These are phyloP conservation scores for Cryptosporidium tyzzeri DNA, from an alignment of 169 alveolate genomes.

Conservation along the genomic window DNA sequence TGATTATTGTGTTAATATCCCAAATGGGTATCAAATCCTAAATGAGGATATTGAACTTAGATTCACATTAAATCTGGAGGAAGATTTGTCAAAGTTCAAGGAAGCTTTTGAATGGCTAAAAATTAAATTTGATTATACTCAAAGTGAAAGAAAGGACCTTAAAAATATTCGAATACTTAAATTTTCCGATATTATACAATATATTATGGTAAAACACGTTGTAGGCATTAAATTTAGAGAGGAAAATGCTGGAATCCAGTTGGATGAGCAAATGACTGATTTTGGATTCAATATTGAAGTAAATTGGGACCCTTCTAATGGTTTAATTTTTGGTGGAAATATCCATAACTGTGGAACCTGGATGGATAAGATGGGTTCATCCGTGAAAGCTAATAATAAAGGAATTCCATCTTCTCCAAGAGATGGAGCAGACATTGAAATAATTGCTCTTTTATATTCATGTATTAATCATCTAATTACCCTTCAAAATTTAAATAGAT, in stretches of 20 bases:
- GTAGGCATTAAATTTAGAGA: slow-evolving; percentile 91
- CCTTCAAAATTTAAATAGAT: slow-evolving; percentile 79
- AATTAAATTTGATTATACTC: not conserved
- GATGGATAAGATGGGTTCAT: slow-evolving; percentile 98
- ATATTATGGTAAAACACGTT: slow-evolving; percentile 43
- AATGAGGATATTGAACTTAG: slow-evolving; percentile 85
- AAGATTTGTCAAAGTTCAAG: slow-evolving; percentile 10
- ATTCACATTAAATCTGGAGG: slow-evolving; percentile 82
- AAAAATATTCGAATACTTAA: slow-evolving; percentile 4
- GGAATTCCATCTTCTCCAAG: slow-evolving; percentile 91
- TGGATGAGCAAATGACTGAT: slow-evolving; percentile 91
- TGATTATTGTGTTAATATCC: slow-evolving; percentile 86
- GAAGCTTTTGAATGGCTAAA: slow-evolving; percentile 70
- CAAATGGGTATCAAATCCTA: slow-evolving; percentile 86
- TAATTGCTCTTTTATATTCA: slow-evolving; percentile 89
- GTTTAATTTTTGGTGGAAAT: slow-evolving; percentile 92
- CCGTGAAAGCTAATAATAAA: slow-evolving; percentile 81
- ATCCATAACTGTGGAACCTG: slow-evolving; percentile 95
- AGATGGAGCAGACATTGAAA: slow-evolving; percentile 96
- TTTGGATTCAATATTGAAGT: slow-evolving; percentile 93
- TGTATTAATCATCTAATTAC: slow-evolving; percentile 82
- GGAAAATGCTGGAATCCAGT: slow-evolving; percentile 93
- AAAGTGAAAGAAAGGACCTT: not conserved
- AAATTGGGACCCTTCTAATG: slow-evolving; percentile 81
- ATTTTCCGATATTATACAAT: slow-evolving; percentile 51